Conservation (phyloP, 192 early-diverging fungal genomes). For the Linnemannia hyalina region DNA sequence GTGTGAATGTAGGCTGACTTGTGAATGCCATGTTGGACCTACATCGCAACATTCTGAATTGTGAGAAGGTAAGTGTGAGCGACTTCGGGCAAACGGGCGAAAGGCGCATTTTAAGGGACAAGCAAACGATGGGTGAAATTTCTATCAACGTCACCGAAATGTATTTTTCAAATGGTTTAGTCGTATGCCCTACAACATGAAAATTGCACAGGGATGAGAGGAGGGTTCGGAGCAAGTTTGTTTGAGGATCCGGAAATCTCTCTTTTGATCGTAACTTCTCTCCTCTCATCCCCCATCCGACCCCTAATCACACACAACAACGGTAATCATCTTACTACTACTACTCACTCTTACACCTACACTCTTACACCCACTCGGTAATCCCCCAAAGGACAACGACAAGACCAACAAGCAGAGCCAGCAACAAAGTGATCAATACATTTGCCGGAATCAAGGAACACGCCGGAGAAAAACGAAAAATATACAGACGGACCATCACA, state of each 20-base stretch:
- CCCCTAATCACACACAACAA: constrained; percentile 18
- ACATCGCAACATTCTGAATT: no score
- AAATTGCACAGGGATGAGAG: no score
- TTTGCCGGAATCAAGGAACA: background rate
- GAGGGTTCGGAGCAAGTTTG: no score
- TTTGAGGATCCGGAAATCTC: background rate
- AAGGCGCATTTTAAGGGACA: no score
- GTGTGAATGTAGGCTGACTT: background rate
- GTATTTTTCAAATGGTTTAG: no score
- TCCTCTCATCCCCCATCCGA: constrained; percentile 8
- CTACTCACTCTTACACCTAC: background rate
- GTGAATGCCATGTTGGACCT: background rate
- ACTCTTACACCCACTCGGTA: background rate
- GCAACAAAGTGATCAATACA: background rate
- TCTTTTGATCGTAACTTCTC: constrained; percentile 5
- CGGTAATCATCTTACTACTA: background rate
- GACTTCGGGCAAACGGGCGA: no score
- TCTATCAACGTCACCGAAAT: no score
- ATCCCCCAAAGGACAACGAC: background rate
- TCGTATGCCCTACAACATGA: no score
- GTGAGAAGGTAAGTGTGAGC: no score
- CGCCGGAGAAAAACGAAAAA: background rate
- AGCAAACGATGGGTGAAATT: background rate
- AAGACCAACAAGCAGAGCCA: background rate
- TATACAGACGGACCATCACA: background rate